Evolutionary conservation across 306 rosid species (phyloP).

Genomic region (Inga laurina): DNA sequence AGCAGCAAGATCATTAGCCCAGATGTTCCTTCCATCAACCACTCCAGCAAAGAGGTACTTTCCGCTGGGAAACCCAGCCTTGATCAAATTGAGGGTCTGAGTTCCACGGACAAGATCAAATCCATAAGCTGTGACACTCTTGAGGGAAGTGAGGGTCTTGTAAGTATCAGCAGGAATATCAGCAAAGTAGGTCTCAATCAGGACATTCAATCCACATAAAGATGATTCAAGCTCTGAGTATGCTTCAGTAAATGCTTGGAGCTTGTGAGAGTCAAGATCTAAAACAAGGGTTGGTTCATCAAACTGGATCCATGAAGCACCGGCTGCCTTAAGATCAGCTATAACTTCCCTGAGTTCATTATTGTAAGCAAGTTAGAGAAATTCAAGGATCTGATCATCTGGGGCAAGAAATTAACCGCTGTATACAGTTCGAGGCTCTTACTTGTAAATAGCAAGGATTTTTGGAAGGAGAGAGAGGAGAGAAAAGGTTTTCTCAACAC

Average conservation of each 20-base stretch:
- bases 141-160: slow-evolving; percentile 68
- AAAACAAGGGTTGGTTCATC: slow-evolving; percentile 86
- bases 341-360: slow-evolving; percentile 69
- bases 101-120: slow-evolving; percentile 82
- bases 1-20: slow-evolving; percentile 81
- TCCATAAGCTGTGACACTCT: slow-evolving; percentile 73
- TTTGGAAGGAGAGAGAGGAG: slow-evolving; percentile 78
- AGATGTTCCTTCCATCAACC: slow-evolving; percentile 92
- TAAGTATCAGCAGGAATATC: slow-evolving; percentile 77
- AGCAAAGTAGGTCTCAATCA: slow-evolving; percentile 84
- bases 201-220: slow-evolving; percentile 73
- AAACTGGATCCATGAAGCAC: slow-evolving; percentile 86
- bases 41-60: slow-evolving; percentile 85
- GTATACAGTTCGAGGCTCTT: slow-evolving; percentile 20
- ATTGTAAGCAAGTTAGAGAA: slow-evolving; percentile 31
- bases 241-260: slow-evolving; percentile 72
- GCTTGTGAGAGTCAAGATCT: slow-evolving; percentile 72
- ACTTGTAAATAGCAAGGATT: slow-evolving; percentile 75
- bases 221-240: slow-evolving; percentile 67
- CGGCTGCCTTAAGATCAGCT: slow-evolving; percentile 83
- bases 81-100: slow-evolving; percentile 66
- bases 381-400: not conserved
- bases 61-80: slow-evolving; percentile 71
- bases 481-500: slow-evolving; percentile 63
- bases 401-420: not conserved